A percentile compares a stretch with the other conserved stretches of the same genome.
phyloP scores from a whole-genome alignment of 2,329 filamentous ascomycete species.

The Exophiala spinifera region DNA sequence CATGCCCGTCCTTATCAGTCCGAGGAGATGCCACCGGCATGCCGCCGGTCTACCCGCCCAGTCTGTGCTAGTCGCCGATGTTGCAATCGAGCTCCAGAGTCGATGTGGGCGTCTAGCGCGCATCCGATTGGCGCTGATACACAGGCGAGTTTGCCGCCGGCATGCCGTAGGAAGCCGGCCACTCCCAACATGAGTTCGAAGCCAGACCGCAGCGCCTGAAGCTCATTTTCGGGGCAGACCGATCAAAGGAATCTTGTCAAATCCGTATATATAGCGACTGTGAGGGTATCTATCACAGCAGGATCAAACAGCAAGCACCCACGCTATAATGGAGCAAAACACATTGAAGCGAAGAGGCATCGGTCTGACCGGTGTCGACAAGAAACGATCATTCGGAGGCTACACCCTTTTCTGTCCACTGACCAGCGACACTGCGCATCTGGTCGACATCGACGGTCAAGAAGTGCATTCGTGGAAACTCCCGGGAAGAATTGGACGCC shows the following conservation, averaged over 20 bases:
- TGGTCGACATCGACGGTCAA: constrained; percentile 42
- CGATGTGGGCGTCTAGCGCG: too few relatives aligned
- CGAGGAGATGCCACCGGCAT: constrained; percentile 12
- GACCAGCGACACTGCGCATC: constrained; percentile 38
- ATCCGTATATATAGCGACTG: not conserved
- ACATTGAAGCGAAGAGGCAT: constrained; percentile 43
- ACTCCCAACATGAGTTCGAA: too few relatives aligned
- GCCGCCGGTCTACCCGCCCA: constrained; percentile 19
- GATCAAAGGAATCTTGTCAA: not conserved
- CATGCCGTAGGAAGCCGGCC: not conserved
- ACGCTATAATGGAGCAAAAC: constrained; percentile 42
- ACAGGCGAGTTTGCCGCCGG: not conserved
- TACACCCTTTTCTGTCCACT: constrained; percentile 44
- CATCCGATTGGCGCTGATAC: too few relatives aligned
- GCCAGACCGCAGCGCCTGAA: too few relatives aligned
- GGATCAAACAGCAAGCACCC: not conserved
- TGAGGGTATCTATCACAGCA: not conserved
- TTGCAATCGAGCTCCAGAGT: not conserved
- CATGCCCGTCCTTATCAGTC: constrained; percentile 7
- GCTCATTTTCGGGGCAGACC: not conserved
- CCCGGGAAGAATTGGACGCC: constrained; percentile 42
- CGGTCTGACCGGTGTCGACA: constrained; percentile 41
- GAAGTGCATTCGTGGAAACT: constrained; percentile 46
- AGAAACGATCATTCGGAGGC: constrained; percentile 38
- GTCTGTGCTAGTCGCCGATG: not conserved